Evolutionary conservation across 202 grass and related monocot species (phyloP).

Genomic region (Saccharum hybrid): DNA sequence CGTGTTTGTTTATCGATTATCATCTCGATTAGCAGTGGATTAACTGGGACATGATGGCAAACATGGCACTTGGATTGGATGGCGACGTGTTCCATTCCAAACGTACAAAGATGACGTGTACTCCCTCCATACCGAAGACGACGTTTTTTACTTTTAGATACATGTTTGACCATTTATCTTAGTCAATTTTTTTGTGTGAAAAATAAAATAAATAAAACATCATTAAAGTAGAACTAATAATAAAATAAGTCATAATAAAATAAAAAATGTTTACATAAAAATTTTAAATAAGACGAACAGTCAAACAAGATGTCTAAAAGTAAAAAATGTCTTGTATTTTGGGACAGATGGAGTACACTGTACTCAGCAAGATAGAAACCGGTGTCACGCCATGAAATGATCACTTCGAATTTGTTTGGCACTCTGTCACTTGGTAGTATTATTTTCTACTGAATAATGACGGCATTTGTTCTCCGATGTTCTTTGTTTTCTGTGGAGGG

Average conservation of each 20-base stretch:
- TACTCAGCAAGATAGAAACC: background rate
- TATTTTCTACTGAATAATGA: conserved; percentile 3
- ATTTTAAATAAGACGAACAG: too few species aligned
- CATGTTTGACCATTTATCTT: too few species aligned
- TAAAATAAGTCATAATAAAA: too few species aligned
- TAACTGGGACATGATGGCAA: background rate
- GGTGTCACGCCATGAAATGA: conserved; percentile 2
- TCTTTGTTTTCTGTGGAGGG: background rate
- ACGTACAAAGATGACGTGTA: background rate
- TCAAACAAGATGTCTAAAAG: too few species aligned
- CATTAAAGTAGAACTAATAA: too few species aligned
- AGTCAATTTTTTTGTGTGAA: too few species aligned
- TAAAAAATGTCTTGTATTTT: too few species aligned
- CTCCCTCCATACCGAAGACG: too few species aligned
- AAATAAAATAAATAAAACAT: too few species aligned
- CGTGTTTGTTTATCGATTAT: background rate
- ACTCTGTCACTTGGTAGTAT: background rate
- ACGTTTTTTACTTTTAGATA: too few species aligned
- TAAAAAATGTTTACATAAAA: too few species aligned
- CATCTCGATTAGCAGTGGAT: background rate
- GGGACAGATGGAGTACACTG: too few species aligned
- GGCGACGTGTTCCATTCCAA: conserved; percentile 26
- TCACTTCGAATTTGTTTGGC: background rate
- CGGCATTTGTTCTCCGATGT: background rate
- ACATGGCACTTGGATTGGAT: conserved; percentile 22